Evolutionary conservation across 2,329 filamentous ascomycete species (phyloP).

Genomic region (Talaromyces rugulosus): DNA sequence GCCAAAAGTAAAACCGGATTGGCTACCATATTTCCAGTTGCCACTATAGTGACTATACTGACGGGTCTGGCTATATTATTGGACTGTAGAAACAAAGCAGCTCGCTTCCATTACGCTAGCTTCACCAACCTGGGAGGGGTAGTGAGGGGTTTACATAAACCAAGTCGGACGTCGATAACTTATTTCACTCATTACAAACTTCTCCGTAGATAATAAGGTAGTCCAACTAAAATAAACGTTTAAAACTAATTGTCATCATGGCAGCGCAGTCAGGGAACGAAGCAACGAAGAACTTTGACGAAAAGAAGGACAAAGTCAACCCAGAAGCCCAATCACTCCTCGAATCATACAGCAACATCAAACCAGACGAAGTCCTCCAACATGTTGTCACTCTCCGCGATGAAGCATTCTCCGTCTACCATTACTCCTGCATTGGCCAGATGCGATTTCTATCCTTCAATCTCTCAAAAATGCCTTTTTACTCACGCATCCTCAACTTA

Average conservation of each 20-base stretch:
- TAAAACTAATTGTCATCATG: not conserved
- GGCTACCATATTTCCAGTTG: too few relatives aligned
- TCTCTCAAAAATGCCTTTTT: slow-evolving; percentile 14
- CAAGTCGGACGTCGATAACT: too few relatives aligned
- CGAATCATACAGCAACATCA: slow-evolving; percentile 15
- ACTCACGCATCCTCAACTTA: slow-evolving; percentile 6
- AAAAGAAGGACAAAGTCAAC: slow-evolving; percentile 14
- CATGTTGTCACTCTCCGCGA: slow-evolving; percentile 17
- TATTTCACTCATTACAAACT: too few relatives aligned
- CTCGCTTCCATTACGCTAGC: too few relatives aligned
- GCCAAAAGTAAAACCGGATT: too few relatives aligned
- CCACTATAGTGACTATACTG: too few relatives aligned
- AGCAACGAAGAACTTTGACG: not conserved
- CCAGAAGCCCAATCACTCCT: slow-evolving; percentile 15
- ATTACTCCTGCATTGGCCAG: slow-evolving; percentile 18
- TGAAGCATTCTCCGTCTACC: slow-evolving; percentile 15
- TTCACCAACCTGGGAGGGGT: too few relatives aligned
- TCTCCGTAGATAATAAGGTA: too few relatives aligned
- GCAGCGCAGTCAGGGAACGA: not conserved
- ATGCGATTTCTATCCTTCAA: slow-evolving; percentile 19
- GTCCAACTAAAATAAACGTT: too few relatives aligned
- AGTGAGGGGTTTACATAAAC: too few relatives aligned
- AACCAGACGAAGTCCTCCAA: slow-evolving; percentile 14
- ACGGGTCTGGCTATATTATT: too few relatives aligned
- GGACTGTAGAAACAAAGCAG: too few relatives aligned